Evolutionary conservation across 2,329 filamentous ascomycete species (phyloP).

Genomic region (Monosporascus sp.): DNA sequence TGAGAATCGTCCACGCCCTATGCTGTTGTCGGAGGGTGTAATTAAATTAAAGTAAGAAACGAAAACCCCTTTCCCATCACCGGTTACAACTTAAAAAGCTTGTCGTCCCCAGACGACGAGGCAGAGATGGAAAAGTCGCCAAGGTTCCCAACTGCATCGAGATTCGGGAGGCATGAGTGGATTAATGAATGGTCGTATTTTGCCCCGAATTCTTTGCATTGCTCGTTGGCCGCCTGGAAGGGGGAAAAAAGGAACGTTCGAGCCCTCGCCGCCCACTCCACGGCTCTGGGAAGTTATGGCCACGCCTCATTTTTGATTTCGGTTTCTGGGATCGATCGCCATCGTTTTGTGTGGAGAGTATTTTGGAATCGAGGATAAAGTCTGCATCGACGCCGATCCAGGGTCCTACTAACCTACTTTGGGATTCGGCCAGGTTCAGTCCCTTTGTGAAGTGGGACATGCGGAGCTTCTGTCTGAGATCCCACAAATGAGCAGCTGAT

Average conservation of each 20-base stretch:
- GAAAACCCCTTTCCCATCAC: not conserved
- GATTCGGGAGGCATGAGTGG: not conserved
- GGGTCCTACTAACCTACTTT: conserved; percentile 7
- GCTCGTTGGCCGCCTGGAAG: not conserved
- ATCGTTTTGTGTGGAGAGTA: conserved; percentile 6
- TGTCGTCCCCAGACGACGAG: too few relatives aligned
- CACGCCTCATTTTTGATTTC: conserved; percentile 2
- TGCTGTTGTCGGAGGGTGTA: not conserved
- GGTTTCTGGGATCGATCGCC: conserved; percentile 16
- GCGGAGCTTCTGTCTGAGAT: too few relatives aligned
- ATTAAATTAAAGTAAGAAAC: not conserved
- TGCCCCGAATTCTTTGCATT: not conserved
- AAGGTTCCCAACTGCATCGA: not conserved
- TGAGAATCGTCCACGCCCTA: not conserved
- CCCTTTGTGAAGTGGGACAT: not conserved
- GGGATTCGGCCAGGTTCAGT: not conserved
- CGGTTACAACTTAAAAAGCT: too few relatives aligned
- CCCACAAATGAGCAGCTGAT: too few relatives aligned
- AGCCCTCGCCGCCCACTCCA: not conserved
- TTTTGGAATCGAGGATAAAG: conserved; percentile 15
- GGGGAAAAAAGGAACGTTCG: not conserved
- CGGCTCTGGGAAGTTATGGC: too few relatives aligned
- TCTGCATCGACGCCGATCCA: conserved; percentile 13
- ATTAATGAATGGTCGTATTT: not conserved
- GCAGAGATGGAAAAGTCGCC: too few relatives aligned